Conservation (phyloP, 2,329 filamentous ascomycete species). For the Waltergamsia citrina region DNA sequence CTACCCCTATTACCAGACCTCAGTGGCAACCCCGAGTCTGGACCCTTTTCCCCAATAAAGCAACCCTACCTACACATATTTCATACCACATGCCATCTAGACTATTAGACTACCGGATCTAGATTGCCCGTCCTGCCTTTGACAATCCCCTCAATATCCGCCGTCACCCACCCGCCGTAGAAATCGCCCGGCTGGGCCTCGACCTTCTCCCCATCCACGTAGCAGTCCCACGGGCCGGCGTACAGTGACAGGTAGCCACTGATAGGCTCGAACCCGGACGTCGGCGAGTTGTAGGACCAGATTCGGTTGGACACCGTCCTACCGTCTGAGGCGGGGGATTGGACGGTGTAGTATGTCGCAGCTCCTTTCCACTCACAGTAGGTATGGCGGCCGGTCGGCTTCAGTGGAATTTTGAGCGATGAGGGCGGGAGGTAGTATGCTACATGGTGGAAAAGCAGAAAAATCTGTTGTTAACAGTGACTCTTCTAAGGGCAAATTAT, state of each 20-base stretch:
- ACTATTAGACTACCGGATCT: no score
- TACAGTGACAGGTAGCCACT: constrained; percentile 50
- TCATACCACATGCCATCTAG: no score
- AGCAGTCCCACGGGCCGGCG: constrained; percentile 52
- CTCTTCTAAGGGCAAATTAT: no score
- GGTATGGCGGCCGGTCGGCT: constrained; percentile 29
- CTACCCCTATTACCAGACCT: no score
- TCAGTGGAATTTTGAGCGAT: constrained; percentile 35
- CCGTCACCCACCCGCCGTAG: constrained; percentile 56
- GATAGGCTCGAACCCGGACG: constrained; percentile 38
- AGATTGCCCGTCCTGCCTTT: no score
- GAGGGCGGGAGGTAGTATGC: constrained; percentile 51
- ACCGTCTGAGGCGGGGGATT: constrained; percentile 23
- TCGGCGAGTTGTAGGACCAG: constrained; percentile 50
- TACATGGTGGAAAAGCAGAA: constrained; percentile 10
- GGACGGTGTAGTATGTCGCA: constrained; percentile 47
- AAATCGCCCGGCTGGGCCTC: constrained; percentile 51
- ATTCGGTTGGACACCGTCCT: constrained; percentile 38
- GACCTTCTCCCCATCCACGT: constrained; percentile 50
- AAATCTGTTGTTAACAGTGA: background rate
- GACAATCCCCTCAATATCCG: no score
- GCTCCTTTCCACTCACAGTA: constrained; percentile 54
- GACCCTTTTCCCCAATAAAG: no score
- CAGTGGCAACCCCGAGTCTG: no score
- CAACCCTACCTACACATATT: no score